A percentile compares a stretch with the other conserved stretches of the same genome.
phyloP scores from a whole-genome alignment of 495 filamentous ascomycete species.

The Aspergillus taichungensis region DNA sequence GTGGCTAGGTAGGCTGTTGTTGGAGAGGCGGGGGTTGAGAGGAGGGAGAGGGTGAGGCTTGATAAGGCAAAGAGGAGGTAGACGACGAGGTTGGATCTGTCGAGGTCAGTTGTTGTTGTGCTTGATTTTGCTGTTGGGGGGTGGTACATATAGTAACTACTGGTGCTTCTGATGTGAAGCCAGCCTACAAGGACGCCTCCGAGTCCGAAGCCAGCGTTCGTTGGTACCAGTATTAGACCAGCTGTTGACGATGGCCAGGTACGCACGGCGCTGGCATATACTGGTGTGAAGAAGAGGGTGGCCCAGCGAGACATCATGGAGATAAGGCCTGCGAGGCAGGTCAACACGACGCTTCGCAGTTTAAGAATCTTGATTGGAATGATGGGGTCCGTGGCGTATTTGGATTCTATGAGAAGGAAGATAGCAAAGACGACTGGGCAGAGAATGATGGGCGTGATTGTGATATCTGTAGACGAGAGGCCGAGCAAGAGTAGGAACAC shows the following conservation, averaged over 20 bases:
- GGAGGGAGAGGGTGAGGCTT: conserved; percentile 38
- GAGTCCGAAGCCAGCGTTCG: conserved; percentile 62
- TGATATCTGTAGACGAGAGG: conserved; percentile 50
- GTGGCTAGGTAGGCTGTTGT: conserved; percentile 40
- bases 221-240: conserved; percentile 64
- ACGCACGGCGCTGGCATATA: conserved; percentile 63
- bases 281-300: conserved; percentile 68
- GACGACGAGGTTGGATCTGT: conserved; percentile 43
- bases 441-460: conserved; percentile 45
- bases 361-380: conserved; percentile 57
- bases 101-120: background rate
- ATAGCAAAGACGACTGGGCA: conserved; percentile 42
- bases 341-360: conserved; percentile 55
- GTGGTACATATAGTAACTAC: conserved; percentile 51
- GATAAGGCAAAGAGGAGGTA: conserved; percentile 46
- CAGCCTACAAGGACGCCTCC: conserved; percentile 62
- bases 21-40: conserved; percentile 40
- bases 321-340: conserved; percentile 57
- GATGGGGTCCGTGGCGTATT: conserved; percentile 52
- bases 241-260: conserved; percentile 55
- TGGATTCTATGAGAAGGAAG: conserved; percentile 54
- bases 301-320: conserved; percentile 71
- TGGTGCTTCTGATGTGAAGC: conserved; percentile 58
- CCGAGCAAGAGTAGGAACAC: conserved; percentile 59
- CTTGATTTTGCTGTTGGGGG: background rate